phyloP scores from a whole-genome alignment of 352 stramenopile genomes.

The Phytophthora capsici region DNA sequence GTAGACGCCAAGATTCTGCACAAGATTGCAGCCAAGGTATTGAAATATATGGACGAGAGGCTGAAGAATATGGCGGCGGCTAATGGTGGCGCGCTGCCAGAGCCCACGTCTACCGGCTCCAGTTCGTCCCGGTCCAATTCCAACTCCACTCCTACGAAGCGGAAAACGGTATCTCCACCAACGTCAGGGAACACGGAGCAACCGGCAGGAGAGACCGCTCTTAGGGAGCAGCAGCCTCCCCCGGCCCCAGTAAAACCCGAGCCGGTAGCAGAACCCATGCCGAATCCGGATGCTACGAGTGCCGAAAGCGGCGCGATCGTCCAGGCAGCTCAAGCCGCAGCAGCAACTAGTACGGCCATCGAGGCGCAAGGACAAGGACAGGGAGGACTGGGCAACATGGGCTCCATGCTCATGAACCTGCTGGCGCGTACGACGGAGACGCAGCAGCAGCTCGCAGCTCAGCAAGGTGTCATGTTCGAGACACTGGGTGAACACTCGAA shows the following conservation, averaged over 20 bases:
- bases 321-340: slow-evolving; percentile 38
- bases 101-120: slow-evolving; percentile 16
- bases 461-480: slow-evolving; percentile 90
- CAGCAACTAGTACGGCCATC: slow-evolving; percentile 62
- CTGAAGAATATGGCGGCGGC: slow-evolving; percentile 53
- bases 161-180: slow-evolving; percentile 35
- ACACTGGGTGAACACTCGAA: slow-evolving; percentile 84
- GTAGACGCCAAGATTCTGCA: slow-evolving; percentile 86
- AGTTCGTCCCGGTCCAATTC: slow-evolving; percentile 35
- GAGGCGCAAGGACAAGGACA: slow-evolving; percentile 69
- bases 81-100: slow-evolving; percentile 22
- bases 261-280: slow-evolving; percentile 12
- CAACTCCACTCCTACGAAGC: slow-evolving; percentile 17
- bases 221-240: slow-evolving; percentile 53
- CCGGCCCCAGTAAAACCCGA: slow-evolving; percentile 44
- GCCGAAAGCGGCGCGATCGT: slow-evolving; percentile 53
- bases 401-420: slow-evolving; percentile 90
- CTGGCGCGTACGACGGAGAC: slow-evolving; percentile 85
- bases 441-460: slow-evolving; percentile 84
- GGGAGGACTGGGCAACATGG: slow-evolving; percentile 82
- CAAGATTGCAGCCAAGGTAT: slow-evolving; percentile 88
- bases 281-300: slow-evolving; percentile 20
- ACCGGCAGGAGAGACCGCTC: slow-evolving; percentile 60
- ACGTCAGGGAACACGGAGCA: slow-evolving; percentile 45
- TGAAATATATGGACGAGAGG: slow-evolving; percentile 91